These are phyloP conservation scores for Trichoderma hamatum DNA, from an alignment of 2,329 filamentous ascomycete genomes.

Conservation along the genomic window DNA sequence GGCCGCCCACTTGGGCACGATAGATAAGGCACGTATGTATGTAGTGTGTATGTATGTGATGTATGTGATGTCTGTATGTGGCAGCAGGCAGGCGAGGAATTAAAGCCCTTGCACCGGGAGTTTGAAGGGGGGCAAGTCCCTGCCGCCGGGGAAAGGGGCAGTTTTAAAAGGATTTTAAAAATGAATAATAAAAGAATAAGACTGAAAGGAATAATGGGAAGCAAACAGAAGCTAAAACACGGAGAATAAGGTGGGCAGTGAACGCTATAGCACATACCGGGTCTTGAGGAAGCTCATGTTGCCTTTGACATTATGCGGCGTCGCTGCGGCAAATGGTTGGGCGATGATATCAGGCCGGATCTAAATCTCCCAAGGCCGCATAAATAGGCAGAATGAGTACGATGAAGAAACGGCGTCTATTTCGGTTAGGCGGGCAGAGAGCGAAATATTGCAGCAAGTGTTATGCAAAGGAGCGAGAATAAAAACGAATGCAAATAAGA, in stretches of 20 bases:
- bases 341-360: conserved; percentile 15
- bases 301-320: conserved; percentile 41
- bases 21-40: background rate
- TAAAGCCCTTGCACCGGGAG: background rate
- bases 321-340: conserved; percentile 26
- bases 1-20: conserved; percentile 22
- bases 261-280: conserved; percentile 38
- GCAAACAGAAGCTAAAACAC: background rate
- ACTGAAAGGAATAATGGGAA: background rate
- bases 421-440: conserved; percentile 1
- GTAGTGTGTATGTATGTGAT: background rate
- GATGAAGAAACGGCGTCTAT: background rate
- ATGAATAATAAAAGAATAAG: background rate
- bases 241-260: conserved; percentile 28
- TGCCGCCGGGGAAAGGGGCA: background rate
- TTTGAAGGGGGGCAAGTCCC: background rate
- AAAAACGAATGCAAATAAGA: background rate
- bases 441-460: background rate
- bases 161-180: background rate
- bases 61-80: background rate
- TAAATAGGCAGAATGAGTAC: background rate
- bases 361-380: background rate
- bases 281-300: conserved; percentile 51
- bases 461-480: background rate
- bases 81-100: background rate